These are phyloP conservation scores for Emmonsiellopsis sp. DNA, from an alignment of 2,329 filamentous ascomycete species.

Conservation along the genomic window DNA sequence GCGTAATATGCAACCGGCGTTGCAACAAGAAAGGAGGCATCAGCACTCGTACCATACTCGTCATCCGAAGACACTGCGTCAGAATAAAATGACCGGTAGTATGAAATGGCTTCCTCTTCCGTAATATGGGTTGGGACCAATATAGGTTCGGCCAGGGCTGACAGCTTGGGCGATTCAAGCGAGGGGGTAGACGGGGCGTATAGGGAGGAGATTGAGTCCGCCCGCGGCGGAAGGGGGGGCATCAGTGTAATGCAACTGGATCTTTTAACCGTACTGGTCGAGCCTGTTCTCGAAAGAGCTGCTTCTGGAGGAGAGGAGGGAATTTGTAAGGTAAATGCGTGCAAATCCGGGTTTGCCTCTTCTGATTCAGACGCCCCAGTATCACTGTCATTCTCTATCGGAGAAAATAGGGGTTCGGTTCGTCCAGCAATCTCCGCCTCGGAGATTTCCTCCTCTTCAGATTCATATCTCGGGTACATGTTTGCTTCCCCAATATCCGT, in stretches of 20 bases:
- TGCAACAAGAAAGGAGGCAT: conserved; percentile 11
- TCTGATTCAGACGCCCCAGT: not conserved
- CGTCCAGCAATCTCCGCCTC: conserved; percentile 8
- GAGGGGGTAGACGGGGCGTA: not conserved
- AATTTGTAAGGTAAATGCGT: not conserved
- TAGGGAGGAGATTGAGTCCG: not conserved
- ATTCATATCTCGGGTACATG: conserved; percentile 12
- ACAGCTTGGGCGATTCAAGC: not conserved
- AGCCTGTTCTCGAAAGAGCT: not conserved
- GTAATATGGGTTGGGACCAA: not conserved
- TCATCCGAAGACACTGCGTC: conserved; percentile 12
- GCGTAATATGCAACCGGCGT: conserved; percentile 11
- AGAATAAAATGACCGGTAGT: conserved; percentile 9
- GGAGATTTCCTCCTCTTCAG: conserved; percentile 14
- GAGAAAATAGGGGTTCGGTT: conserved; percentile 10
- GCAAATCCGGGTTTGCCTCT: not conserved
- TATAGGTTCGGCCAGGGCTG: not conserved
- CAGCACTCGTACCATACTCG: conserved; percentile 2
- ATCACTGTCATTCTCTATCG: conserved; percentile 9
- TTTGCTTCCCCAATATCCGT: not conserved
- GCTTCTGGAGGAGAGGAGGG: not conserved
- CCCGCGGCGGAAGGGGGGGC: not conserved
- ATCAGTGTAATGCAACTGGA: not conserved
- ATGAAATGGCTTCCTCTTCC: not conserved
- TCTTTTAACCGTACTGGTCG: not conserved